Percentiles rank a stretch among this genome's conserved stretches.
phyloP scores from a whole-genome alignment of 306 rosid genomes.

The Pterocarpus macrocarpus region DNA sequence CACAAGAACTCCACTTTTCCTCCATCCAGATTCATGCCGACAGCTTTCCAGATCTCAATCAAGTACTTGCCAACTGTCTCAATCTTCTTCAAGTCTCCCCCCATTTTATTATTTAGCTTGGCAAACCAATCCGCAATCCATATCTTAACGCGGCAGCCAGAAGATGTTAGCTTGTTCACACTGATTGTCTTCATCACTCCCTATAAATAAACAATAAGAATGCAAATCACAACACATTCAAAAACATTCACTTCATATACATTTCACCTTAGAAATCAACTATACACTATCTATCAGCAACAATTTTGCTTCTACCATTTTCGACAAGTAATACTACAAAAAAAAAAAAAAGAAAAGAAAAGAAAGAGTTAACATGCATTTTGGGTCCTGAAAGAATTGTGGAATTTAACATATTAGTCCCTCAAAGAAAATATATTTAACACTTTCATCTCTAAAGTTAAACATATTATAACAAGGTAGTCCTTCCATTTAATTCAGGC shows the following conservation, averaged over 20 bases:
- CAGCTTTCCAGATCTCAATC: conserved; percentile 89
- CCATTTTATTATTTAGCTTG: conserved; percentile 85
- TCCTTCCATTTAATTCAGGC: too few relatives aligned
- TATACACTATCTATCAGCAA: background rate
- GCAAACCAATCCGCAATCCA: conserved; percentile 99
- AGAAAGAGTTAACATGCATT: too few relatives aligned
- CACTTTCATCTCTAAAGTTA: too few relatives aligned
- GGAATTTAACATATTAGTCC: too few relatives aligned
- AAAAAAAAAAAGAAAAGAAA: background rate
- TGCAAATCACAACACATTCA: conserved; percentile 1
- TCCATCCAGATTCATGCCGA: conserved; percentile 80
- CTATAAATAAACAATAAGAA: conserved; percentile 39
- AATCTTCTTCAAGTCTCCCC: conserved; percentile 84
- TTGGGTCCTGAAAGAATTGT: too few relatives aligned
- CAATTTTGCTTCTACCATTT: too few relatives aligned
- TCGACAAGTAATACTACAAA: too few relatives aligned
- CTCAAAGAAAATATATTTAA: too few relatives aligned
- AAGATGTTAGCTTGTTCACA: conserved; percentile 82
- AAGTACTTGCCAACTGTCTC: conserved; percentile 73
- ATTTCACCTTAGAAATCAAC: background rate
- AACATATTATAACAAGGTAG: too few relatives aligned
- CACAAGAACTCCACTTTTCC: conserved; percentile 94
- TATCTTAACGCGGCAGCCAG: conserved; percentile 85
- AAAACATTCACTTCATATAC: background rate
- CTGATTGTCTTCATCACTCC: conserved; percentile 82